Conservation (phyloP, 2,329 filamentous ascomycete species). For the Fusarium veterinarium region DNA sequence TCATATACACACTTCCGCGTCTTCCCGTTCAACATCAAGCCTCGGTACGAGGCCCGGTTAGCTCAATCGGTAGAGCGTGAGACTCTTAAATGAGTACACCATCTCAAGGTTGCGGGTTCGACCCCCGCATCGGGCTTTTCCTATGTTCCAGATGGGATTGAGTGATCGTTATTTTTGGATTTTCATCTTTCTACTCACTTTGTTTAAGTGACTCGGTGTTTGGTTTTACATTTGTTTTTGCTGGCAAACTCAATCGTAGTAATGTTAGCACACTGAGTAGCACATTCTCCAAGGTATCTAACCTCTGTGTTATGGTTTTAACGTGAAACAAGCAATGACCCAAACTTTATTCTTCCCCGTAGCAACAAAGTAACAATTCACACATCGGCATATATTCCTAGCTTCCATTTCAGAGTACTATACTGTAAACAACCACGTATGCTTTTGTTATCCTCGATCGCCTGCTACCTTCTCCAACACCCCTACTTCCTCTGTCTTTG, state of each 20-base stretch:
- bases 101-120: constrained; percentile 70
- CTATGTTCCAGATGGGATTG: constrained; percentile 17
- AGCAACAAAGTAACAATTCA: not conserved
- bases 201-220: too few relatives aligned
- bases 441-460: not conserved
- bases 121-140: constrained; percentile 56
- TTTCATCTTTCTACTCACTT: too few relatives aligned
- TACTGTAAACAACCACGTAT: not conserved
- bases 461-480: constrained; percentile 16
- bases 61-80: constrained; percentile 72
- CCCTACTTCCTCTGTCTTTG: constrained; percentile 2
- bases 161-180: constrained; percentile 7
- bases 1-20: rapidly evolving
- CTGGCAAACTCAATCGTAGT: not conserved
- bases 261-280: not conserved
- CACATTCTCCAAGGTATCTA: not conserved
- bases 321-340: not conserved
- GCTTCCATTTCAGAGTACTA: not conserved
- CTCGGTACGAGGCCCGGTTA: constrained; percentile 49
- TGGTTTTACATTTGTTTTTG: not conserved
- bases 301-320: not conserved
- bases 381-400: not conserved
- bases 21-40: not conserved
- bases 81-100: constrained; percentile 65
- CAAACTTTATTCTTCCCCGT: not conserved